Conservation (phyloP, 345 rosid species). For the Populus ilicifolia region DNA sequence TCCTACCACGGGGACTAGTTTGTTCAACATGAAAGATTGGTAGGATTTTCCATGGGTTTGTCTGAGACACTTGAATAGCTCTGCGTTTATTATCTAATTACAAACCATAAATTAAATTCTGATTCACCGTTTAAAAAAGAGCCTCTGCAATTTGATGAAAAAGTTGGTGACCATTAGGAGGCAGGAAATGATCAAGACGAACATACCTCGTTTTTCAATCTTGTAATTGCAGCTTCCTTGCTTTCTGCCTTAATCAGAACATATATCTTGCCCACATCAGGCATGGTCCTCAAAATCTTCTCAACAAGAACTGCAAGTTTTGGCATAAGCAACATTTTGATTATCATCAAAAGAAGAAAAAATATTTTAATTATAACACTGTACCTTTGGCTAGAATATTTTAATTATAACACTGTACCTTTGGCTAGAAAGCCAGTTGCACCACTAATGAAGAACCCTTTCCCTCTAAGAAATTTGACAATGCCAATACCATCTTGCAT, state of each 20-base stretch:
- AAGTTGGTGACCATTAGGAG: not conserved
- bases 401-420: constrained; percentile 32
- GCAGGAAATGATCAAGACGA: not conserved
- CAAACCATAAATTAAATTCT: constrained; percentile 17
- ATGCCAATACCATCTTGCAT: constrained; percentile 82
- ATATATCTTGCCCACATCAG: constrained; percentile 84
- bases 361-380: not conserved
- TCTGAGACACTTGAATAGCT: constrained; percentile 68
- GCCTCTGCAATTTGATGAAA: not conserved
- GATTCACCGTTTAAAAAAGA: not conserved
- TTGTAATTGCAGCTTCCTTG: constrained; percentile 67
- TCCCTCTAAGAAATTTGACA: constrained; percentile 71
- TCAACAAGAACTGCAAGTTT: constrained; percentile 61
- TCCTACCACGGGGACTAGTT: constrained; percentile 79
- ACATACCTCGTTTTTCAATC: constrained; percentile 73
- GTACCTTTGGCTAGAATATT: constrained; percentile 57
- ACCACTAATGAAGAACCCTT: constrained; percentile 70
- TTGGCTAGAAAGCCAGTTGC: constrained; percentile 94
- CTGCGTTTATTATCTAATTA: constrained; percentile 65
- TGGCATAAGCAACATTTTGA: not conserved
- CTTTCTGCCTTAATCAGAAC: constrained; percentile 71
- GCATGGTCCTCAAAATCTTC: constrained; percentile 78
- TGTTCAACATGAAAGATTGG: constrained; percentile 67
- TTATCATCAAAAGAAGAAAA: not conserved
- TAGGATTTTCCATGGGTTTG: constrained; percentile 75